A percentile compares a stretch with the other conserved stretches of the same genome.
Evolutionary conservation across 768 basidiomycete species (phyloP).

Genomic region (Suillus spraguei): DNA sequence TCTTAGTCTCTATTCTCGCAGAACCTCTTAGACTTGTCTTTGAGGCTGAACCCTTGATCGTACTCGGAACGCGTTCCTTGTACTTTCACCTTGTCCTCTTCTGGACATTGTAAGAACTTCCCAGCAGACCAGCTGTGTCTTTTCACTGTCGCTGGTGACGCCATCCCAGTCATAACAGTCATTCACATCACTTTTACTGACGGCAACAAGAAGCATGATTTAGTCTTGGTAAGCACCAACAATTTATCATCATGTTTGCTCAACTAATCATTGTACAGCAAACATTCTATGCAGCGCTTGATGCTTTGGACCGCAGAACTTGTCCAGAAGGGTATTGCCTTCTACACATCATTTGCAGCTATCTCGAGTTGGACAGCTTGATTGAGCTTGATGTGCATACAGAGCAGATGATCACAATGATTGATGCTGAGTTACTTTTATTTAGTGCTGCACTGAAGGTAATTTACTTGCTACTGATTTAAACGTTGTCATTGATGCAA

Average conservation of each 20-base stretch:
- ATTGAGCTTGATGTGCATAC: constrained; percentile 35
- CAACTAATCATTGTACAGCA: constrained; percentile 2
- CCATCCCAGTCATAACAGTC: too few relatives aligned
- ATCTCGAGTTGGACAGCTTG: constrained; percentile 33
- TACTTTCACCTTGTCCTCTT: too few relatives aligned
- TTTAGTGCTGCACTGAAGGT: constrained; percentile 31
- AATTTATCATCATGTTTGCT: neutral
- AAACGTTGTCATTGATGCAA: neutral
- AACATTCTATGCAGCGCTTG: constrained; percentile 7
- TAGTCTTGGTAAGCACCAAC: constrained; percentile 31
- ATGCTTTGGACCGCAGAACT: neutral
- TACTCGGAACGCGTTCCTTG: too few relatives aligned
- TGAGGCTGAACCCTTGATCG: too few relatives aligned
- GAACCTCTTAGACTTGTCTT: too few relatives aligned
- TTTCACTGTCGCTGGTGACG: too few relatives aligned
- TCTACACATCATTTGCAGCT: constrained; percentile 32
- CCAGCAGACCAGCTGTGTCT: too few relatives aligned
- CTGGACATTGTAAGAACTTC: too few relatives aligned
- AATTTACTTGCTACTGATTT: constrained; percentile 1
- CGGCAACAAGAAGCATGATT: constrained; percentile 37
- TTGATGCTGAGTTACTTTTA: constrained; percentile 20
- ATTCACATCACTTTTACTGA: constrained; percentile 33
- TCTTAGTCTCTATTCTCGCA: too few relatives aligned
- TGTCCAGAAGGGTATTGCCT: constrained; percentile 25
- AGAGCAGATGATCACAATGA: constrained; percentile 24